phyloP scores from a whole-genome alignment of 352 stramenopile genomes.

The Phytophthora brassicae region DNA sequence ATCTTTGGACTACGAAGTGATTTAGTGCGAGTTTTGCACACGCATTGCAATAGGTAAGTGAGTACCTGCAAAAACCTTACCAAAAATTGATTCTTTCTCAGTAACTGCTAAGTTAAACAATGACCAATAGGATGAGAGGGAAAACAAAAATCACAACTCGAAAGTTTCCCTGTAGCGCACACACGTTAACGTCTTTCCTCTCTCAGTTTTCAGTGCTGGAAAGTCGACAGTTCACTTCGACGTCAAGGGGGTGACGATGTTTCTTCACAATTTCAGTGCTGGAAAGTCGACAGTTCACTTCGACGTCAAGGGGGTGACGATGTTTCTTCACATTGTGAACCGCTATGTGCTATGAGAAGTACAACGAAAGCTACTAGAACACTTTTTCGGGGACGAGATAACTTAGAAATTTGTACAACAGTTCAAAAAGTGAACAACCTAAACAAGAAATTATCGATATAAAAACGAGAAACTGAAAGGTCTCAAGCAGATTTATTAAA shows the following conservation, averaged over 20 bases:
- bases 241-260: slow-evolving; percentile 9
- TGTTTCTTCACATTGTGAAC: slow-evolving; percentile 1
- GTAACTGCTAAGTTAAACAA: too few species aligned
- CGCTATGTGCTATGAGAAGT: slow-evolving; percentile 15
- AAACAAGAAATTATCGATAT: too few species aligned
- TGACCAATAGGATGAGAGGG: too few species aligned
- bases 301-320: slow-evolving; percentile 10
- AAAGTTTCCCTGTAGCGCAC: too few species aligned
- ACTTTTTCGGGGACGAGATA: background rate
- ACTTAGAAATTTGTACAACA: background rate
- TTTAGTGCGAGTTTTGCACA: slow-evolving; percentile 9
- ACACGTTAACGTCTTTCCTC: too few species aligned
- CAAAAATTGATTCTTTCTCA: too few species aligned
- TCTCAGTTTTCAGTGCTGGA: background rate
- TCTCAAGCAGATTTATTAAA: too few species aligned
- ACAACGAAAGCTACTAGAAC: too few species aligned
- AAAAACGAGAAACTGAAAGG: too few species aligned
- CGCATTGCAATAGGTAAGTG: too few species aligned
- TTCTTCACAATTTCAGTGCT: background rate
- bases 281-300: background rate
- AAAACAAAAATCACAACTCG: too few species aligned
- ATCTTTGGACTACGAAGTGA: slow-evolving; percentile 79
- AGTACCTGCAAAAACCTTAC: too few species aligned
- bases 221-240: background rate
- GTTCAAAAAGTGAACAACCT: background rate